Evolutionary conservation across 805 yeast genomes (phyloP).

Genomic region (Alloascoidea hylecoeti): DNA sequence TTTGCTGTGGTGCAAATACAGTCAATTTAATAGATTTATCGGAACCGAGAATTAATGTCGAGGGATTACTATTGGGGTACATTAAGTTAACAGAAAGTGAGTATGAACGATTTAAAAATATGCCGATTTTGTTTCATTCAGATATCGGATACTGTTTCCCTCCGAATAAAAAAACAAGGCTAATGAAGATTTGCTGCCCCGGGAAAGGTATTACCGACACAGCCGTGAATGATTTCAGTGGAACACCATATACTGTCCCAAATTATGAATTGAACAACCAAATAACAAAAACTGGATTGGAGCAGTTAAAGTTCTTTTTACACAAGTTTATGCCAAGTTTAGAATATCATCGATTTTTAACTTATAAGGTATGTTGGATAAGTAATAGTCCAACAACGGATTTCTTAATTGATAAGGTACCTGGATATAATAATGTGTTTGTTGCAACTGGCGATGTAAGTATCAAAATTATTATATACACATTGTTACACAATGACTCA

Average conservation of each 20-base stretch:
- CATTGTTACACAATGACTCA: no score
- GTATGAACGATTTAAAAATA: slow-evolving; percentile 18
- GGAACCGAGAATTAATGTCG: slow-evolving; percentile 17
- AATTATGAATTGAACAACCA: no score
- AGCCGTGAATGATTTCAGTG: slow-evolving; percentile 7
- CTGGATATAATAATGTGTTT: slow-evolving; percentile 15
- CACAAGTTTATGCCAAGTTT: slow-evolving; percentile 24
- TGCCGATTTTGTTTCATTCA: slow-evolving; percentile 28
- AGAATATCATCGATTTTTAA: slow-evolving; percentile 12
- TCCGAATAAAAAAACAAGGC: slow-evolving; percentile 23
- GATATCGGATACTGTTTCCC: slow-evolving; percentile 32
- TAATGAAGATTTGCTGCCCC: slow-evolving; percentile 22
- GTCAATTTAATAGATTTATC: slow-evolving; percentile 18
- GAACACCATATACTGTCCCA: slow-evolving; percentile 21
- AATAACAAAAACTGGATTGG: slow-evolving; percentile 12
- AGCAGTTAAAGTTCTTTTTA: slow-evolving; percentile 16
- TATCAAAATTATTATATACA: no score
- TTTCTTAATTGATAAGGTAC: slow-evolving; percentile 15
- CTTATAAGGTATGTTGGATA: slow-evolving; percentile 26
- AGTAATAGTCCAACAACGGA: slow-evolving; percentile 20
- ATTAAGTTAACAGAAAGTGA: slow-evolving; percentile 21
- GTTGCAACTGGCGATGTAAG: slow-evolving; percentile 36
- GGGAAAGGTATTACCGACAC: slow-evolving; percentile 15
- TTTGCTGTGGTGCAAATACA: slow-evolving; percentile 24
- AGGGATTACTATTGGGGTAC: slow-evolving; percentile 21